phyloP scores from a whole-genome alignment of 805 yeast genomes.

The Nakazawaea wickerhamii region DNA sequence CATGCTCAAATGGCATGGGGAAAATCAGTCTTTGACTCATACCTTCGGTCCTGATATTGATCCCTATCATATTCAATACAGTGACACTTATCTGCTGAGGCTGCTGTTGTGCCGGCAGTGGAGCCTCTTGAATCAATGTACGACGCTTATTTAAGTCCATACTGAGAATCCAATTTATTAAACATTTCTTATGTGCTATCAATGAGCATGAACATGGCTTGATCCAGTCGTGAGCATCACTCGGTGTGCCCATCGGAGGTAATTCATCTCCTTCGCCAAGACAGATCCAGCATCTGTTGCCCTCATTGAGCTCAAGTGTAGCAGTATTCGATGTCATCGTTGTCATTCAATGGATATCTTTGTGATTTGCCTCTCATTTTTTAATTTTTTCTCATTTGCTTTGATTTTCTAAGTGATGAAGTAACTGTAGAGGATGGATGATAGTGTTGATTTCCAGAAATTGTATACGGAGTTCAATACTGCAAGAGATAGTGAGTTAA shows the following conservation, averaged over 20 bases:
- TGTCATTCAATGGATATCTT: constrained; percentile 49
- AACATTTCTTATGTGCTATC: constrained; percentile 39
- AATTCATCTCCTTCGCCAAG: constrained; percentile 25
- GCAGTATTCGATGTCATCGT: constrained; percentile 55
- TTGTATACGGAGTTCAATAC: background rate
- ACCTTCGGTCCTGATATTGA: constrained; percentile 6
- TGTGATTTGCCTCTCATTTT: constrained; percentile 49
- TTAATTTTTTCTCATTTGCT: constrained; percentile 30
- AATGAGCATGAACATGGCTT: constrained; percentile 41
- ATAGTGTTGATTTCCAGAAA: constrained; percentile 16
- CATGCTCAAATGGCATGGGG: background rate
- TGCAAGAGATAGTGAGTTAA: constrained; percentile 32
- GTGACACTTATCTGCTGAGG: constrained; percentile 2
- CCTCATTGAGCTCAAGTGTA: constrained; percentile 42
- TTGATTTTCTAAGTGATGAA: constrained; percentile 28
- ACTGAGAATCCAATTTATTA: constrained; percentile 35
- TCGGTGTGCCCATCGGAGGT: constrained; percentile 25
- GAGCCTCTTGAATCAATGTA: background rate
- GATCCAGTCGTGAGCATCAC: constrained; percentile 34
- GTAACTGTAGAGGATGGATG: background rate
- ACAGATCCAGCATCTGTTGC: constrained; percentile 24
- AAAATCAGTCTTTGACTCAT: background rate
- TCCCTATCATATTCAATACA: constrained; percentile 10
- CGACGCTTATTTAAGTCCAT: constrained; percentile 20
- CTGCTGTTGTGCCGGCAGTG: constrained; percentile 3